These are phyloP conservation scores for Diutina rugosa DNA, from an alignment of 1,139 yeast genomes.

Conservation along the genomic window DNA sequence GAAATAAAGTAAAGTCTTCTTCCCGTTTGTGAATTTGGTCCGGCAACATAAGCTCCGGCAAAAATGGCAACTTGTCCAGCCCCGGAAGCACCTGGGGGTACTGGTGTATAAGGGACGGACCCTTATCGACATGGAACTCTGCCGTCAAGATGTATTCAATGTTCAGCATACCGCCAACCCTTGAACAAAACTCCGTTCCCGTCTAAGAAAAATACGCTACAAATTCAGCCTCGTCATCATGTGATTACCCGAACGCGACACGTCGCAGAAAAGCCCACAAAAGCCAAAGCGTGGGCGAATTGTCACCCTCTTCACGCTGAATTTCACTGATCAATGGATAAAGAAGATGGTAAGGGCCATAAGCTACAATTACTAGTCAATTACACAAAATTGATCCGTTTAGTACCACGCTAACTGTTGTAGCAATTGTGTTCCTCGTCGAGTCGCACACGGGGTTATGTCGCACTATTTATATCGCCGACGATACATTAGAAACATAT, in stretches of 20 bases:
- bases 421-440: too few species aligned
- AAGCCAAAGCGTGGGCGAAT: not conserved
- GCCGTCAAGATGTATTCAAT: conserved; percentile 37
- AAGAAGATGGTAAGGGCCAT: not conserved
- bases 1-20: conserved; percentile 49
- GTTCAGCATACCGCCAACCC: conserved; percentile 11
- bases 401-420: too few species aligned
- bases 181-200: not conserved
- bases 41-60: conserved; percentile 54
- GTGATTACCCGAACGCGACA: not conserved
- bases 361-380: too few species aligned
- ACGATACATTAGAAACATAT: not conserved
- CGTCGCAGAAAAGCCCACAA: not conserved
- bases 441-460: not conserved
- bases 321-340: not conserved
- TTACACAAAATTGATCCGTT: too few species aligned
- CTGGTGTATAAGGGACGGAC: conserved; percentile 37
- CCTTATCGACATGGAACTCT: conserved; percentile 47
- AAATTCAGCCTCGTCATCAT: not conserved
- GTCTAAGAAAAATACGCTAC: not conserved
- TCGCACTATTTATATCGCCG: not conserved
- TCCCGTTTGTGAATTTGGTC: conserved; percentile 46
- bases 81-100: conserved; percentile 37
- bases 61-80: conserved; percentile 19
- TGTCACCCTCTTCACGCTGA: not conserved